These are phyloP conservation scores for Neurospora tetraspora DNA, from an alignment of 495 filamentous ascomycete species.

Conservation along the genomic window DNA sequence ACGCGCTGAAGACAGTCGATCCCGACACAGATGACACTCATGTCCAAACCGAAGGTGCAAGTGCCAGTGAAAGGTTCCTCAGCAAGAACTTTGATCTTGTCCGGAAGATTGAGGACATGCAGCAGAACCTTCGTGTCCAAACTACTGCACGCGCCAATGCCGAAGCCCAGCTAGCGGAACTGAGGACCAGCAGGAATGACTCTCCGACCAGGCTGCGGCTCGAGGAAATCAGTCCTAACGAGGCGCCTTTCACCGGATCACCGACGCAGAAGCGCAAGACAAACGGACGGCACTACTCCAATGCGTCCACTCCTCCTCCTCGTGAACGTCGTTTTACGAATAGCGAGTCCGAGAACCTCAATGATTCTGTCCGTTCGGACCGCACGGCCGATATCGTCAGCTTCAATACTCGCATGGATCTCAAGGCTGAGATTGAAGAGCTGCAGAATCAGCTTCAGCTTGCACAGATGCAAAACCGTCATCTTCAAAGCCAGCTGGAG, in stretches of 20 bases:
- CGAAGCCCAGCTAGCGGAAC: conserved; percentile 71
- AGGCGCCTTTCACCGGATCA: conserved; percentile 64
- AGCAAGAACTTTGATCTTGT: conserved; percentile 67
- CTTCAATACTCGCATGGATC: conserved; percentile 83
- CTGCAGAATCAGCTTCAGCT: conserved; percentile 92
- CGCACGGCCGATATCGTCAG: conserved; percentile 80
- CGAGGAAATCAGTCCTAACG: conserved; percentile 83
- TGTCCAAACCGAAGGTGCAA: conserved; percentile 36
- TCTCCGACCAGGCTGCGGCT: conserved; percentile 60
- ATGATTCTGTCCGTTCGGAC: conserved; percentile 80
- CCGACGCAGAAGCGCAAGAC: conserved; percentile 67
- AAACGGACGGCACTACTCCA: conserved; percentile 62
- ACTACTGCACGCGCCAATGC: conserved; percentile 75
- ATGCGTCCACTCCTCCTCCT: conserved; percentile 59
- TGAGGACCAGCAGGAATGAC: conserved; percentile 65
- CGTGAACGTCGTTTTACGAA: conserved; percentile 50
- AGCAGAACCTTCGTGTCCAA: conserved; percentile 74
- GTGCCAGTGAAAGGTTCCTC: conserved; percentile 34
- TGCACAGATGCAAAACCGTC: conserved; percentile 90
- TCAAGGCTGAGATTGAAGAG: conserved; percentile 83
- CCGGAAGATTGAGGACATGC: conserved; percentile 79
- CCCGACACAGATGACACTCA: conserved; percentile 43
- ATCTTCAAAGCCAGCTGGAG: conserved; percentile 82
- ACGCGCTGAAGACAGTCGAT: conserved; percentile 77
- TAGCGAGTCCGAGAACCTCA: conserved; percentile 46